phyloP scores from a whole-genome alignment of 2,329 filamentous ascomycete species.

The Coniochaeta sp. region DNA sequence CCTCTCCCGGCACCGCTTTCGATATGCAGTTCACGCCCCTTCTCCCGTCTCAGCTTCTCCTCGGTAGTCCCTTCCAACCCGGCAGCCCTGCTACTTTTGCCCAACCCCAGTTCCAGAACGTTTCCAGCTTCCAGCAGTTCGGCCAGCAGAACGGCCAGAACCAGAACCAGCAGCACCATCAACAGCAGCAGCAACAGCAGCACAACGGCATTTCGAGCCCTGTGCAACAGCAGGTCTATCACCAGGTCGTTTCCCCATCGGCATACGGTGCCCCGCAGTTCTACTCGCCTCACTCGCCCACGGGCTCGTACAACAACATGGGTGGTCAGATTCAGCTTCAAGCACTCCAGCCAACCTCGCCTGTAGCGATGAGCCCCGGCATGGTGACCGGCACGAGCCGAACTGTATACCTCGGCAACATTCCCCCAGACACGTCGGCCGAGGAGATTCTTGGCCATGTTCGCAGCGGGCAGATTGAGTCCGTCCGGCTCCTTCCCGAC shows the following conservation, averaged over 20 bases:
- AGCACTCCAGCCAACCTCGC: slow-evolving; percentile 59
- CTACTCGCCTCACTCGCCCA: slow-evolving; percentile 80
- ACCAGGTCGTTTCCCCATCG: slow-evolving; percentile 78
- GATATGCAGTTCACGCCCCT: slow-evolving; percentile 99
- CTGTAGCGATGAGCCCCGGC: slow-evolving; percentile 69
- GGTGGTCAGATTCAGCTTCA: slow-evolving; percentile 47
- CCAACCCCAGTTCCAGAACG: slow-evolving; percentile 85
- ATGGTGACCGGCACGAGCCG: slow-evolving; percentile 86
- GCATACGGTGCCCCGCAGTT: slow-evolving; percentile 76
- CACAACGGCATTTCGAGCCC: slow-evolving; percentile 65
- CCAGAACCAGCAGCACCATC: slow-evolving; percentile 34
- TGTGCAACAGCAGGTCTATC: slow-evolving; percentile 75
- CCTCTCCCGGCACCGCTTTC: slow-evolving; percentile 79
- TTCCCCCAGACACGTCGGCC: slow-evolving; percentile 92
- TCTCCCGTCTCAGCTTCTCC: slow-evolving; percentile 85
- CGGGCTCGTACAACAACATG: slow-evolving; percentile 62
- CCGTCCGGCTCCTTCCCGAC: slow-evolving; percentile 90
- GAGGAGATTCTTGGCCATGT: slow-evolving; percentile 97
- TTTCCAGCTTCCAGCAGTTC: slow-evolving; percentile 67
- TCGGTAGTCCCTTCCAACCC: slow-evolving; percentile 94
- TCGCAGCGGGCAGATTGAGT: slow-evolving; percentile 95
- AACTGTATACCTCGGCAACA: slow-evolving; percentile 96
- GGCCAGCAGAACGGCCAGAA: slow-evolving; percentile 36
- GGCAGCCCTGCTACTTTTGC: slow-evolving; percentile 85
- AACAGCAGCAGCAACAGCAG: slow-evolving; percentile 47